These are phyloP conservation scores for Licmophora abbreviata DNA, from an alignment of 108 stramenopile genomes.

Conservation along the genomic window DNA sequence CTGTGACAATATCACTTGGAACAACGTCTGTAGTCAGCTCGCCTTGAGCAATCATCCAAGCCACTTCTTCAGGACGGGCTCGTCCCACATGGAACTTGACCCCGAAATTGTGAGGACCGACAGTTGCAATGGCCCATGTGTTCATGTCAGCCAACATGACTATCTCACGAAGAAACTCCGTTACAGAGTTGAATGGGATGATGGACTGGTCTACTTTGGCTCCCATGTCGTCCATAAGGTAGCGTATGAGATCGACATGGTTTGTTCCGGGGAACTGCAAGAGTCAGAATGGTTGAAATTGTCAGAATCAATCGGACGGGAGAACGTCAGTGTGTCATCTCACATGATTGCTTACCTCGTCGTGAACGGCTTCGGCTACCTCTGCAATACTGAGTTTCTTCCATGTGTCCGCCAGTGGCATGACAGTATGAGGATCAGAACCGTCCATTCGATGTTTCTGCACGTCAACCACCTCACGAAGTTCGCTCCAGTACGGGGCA, in stretches of 20 bases:
- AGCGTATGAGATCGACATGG: background rate
- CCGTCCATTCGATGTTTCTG: constrained; percentile 1
- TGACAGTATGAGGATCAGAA: background rate
- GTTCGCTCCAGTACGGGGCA: constrained; percentile 20
- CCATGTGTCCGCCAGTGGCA: constrained; percentile 18
- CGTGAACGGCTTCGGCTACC: constrained; percentile 20
- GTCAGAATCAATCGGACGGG: constrained; percentile 5
- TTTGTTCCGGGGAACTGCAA: constrained; percentile 14
- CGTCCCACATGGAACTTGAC: constrained; percentile 22
- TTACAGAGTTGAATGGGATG: background rate
- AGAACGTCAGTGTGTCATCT: background rate
- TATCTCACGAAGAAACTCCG: constrained; percentile 2
- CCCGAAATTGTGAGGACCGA: constrained; percentile 21
- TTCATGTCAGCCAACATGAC: constrained; percentile 16
- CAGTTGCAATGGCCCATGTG: constrained; percentile 14
- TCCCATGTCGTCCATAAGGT: background rate
- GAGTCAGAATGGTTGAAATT: constrained; percentile 1
- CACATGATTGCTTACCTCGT: constrained; percentile 15
- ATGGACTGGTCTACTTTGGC: background rate
- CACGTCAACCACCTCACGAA: constrained; percentile 10
- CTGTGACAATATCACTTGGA: constrained; percentile 10
- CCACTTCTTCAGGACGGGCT: constrained; percentile 33
- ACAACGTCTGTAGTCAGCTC: constrained; percentile 6
- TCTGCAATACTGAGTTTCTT: background rate
- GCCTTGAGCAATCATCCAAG: constrained; percentile 10